These are phyloP conservation scores for Diplodia corticola DNA, from an alignment of 2,329 filamentous ascomycete genomes.

Conservation along the genomic window DNA sequence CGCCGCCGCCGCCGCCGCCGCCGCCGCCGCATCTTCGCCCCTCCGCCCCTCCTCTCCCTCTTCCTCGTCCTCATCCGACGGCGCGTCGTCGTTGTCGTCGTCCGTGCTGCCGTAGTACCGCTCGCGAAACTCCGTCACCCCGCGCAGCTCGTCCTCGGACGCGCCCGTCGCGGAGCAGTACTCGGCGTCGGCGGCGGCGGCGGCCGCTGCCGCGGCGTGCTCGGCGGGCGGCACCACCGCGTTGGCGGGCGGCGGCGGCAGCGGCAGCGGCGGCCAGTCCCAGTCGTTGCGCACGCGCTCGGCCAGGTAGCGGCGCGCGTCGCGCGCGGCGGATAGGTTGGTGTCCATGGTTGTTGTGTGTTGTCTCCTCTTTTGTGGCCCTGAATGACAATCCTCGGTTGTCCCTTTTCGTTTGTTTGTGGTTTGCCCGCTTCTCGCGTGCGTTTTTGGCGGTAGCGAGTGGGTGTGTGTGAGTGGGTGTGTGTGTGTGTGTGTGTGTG, in stretches of 20 bases:
- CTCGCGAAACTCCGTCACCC: constrained; percentile 43
- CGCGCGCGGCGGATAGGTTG: constrained; percentile 45
- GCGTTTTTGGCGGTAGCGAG: no score
- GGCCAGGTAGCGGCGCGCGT: constrained; percentile 44
- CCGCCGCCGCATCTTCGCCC: no score
- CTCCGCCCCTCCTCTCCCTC: no score
- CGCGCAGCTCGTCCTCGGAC: constrained; percentile 37
- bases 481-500: no score
- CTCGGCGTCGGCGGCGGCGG: constrained; percentile 33
- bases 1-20: not conserved
- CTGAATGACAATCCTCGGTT: no score
- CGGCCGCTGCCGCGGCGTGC: constrained; percentile 8
- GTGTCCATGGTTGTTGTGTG: constrained; percentile 1
- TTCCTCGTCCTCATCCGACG: constrained; percentile 25
- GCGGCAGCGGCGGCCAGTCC: constrained; percentile 39
- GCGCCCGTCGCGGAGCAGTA: constrained; percentile 29
- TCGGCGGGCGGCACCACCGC: not conserved
- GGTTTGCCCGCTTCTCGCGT: not conserved
- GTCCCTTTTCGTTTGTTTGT: not conserved
- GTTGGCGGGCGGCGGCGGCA: not conserved
- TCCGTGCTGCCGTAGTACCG: constrained; percentile 44
- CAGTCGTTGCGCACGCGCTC: constrained; percentile 49
- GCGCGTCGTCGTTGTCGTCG: constrained; percentile 32
- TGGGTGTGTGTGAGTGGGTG: no score
- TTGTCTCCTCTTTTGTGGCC: not conserved